A percentile compares a stretch with the other conserved stretches of the same genome.
Evolutionary conservation across 768 basidiomycete genomes (phyloP).

Genomic region (Mycena metata): DNA sequence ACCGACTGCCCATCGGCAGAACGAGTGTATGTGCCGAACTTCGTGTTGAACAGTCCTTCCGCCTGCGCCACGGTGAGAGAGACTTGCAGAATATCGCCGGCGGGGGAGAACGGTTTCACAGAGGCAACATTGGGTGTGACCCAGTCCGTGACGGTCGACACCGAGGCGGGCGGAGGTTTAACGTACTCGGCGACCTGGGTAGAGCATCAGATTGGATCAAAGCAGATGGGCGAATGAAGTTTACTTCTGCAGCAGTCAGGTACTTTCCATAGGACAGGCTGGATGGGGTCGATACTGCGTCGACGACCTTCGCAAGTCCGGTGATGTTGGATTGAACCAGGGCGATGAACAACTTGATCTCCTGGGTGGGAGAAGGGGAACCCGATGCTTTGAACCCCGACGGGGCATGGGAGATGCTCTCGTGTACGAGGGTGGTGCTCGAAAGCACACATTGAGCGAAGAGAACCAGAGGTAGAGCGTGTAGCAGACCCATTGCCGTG

Average conservation of each 20-base stretch:
- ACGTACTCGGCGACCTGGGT: slow-evolving; percentile 22
- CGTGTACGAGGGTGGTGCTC: slow-evolving; percentile 24
- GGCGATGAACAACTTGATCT: slow-evolving; percentile 23
- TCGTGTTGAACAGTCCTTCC: slow-evolving; percentile 26
- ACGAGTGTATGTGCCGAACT: slow-evolving; percentile 21
- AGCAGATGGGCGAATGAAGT: background rate
- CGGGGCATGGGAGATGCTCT: slow-evolving; percentile 22
- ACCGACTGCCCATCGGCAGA: slow-evolving; percentile 18
- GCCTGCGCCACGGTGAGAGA: slow-evolving; percentile 30
- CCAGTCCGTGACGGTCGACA: slow-evolving; percentile 26
- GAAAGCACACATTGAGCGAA: slow-evolving; percentile 18
- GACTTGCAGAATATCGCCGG: slow-evolving; percentile 28
- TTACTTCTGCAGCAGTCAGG: slow-evolving; percentile 23
- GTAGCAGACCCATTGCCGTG: slow-evolving; percentile 17
- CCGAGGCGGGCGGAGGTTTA: slow-evolving; percentile 17
- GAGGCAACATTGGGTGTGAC: slow-evolving; percentile 21
- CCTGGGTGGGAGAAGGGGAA: slow-evolving; percentile 18
- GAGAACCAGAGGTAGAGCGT: slow-evolving; percentile 10
- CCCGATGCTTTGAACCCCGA: slow-evolving; percentile 16
- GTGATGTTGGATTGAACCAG: slow-evolving; percentile 23
- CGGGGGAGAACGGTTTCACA: slow-evolving; percentile 26
- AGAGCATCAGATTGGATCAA: background rate
- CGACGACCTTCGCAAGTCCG: slow-evolving; percentile 22
- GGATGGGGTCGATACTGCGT: slow-evolving; percentile 24
- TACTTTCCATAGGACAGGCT: slow-evolving; percentile 24